These are phyloP conservation scores for Nemania bipapillata DNA, from an alignment of 2,329 filamentous ascomycete genomes.

Conservation along the genomic window DNA sequence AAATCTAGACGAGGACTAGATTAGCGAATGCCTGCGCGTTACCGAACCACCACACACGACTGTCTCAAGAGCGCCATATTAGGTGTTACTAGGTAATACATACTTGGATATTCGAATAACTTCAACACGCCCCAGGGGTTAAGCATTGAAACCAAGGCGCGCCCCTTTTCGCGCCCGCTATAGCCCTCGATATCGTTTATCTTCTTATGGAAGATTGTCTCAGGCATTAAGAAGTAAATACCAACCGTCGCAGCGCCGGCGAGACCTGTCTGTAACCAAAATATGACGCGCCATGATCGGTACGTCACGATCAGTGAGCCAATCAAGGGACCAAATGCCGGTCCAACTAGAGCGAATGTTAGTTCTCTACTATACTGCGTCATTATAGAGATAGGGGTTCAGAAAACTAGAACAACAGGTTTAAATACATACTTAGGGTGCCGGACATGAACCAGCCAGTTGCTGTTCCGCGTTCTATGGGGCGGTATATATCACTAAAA, in stretches of 20 bases:
- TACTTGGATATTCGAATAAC: slow-evolving; percentile 72
- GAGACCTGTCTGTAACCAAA: slow-evolving; percentile 79
- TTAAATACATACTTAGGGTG: too few relatives aligned
- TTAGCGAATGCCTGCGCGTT: slow-evolving; percentile 13
- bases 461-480: slow-evolving; percentile 75
- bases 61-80: not conserved
- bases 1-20: slow-evolving; percentile 57
- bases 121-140: slow-evolving; percentile 73
- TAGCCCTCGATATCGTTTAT: slow-evolving; percentile 70
- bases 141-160: slow-evolving; percentile 69
- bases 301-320: slow-evolving; percentile 82
- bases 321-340: slow-evolving; percentile 75
- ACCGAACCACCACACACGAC: not conserved
- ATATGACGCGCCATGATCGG: slow-evolving; percentile 77
- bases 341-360: too few relatives aligned
- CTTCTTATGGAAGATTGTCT: slow-evolving; percentile 75
- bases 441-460: slow-evolving; percentile 78
- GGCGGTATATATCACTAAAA: slow-evolving; percentile 69
- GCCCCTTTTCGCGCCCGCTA: slow-evolving; percentile 59
- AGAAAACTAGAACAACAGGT: too few relatives aligned
- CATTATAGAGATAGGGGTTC: too few relatives aligned
- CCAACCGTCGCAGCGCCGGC: slow-evolving; percentile 69
- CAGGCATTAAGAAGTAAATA: slow-evolving; percentile 74
- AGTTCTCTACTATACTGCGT: too few relatives aligned
- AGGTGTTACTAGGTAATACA: slow-evolving; percentile 13